phyloP scores from a whole-genome alignment of 768 basidiomycete genomes.

The Mycena rosella region DNA sequence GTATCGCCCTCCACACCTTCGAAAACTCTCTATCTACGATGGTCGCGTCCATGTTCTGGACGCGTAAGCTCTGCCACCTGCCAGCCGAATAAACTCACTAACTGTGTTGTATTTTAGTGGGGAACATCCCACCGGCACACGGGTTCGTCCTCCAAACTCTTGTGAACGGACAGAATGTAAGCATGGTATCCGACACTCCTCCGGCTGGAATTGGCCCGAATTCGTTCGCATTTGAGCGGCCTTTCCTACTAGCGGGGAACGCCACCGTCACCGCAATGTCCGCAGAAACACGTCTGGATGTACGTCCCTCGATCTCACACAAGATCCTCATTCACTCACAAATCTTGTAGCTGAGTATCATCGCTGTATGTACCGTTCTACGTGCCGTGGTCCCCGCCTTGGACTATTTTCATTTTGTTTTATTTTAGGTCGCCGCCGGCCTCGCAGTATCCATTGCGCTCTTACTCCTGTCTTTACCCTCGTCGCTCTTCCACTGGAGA shows the following conservation, averaged over 20 bases:
- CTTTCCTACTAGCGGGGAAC: not conserved
- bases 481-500: too few species aligned
- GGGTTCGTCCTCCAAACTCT: not conserved
- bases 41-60: slow-evolving; percentile 19
- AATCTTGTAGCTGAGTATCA: too few species aligned
- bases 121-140: not conserved
- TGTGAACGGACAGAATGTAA: too few species aligned
- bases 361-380: too few species aligned
- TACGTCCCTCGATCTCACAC: too few species aligned
- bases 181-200: too few species aligned
- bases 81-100: not conserved
- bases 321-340: too few species aligned
- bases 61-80: not conserved
- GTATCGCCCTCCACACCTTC: not conserved
- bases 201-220: not conserved
- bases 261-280: not conserved
- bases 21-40: slow-evolving; percentile 12
- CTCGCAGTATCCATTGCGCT: too few species aligned
- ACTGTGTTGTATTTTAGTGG: not conserved
- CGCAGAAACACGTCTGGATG: not conserved
- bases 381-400: too few species aligned
- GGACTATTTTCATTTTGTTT: too few species aligned
- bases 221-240: not conserved
- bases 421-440: too few species aligned
- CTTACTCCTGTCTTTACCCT: too few species aligned